Evolutionary conservation across 371 early-diverging fungal species (phyloP), one percentile per base, ranked within the genome.

Genomic region (Rhizomucor miehei): DNA sequence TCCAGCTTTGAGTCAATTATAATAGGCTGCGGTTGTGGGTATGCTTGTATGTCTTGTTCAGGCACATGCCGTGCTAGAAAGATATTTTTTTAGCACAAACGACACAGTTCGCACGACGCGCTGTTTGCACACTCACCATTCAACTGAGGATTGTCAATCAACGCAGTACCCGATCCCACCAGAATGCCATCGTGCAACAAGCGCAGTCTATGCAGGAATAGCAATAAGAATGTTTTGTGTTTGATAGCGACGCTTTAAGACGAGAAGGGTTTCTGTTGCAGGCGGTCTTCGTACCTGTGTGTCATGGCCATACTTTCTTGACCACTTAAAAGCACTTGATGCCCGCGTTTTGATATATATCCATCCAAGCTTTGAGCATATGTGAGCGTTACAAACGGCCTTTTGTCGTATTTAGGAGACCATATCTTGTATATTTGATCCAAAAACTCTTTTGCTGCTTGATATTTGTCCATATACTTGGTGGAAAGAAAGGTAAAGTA

Each of bases 321-420:
- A 14, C 89, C 83, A 54, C 92, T 92, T 21, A 97, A 67, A 17
- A 76, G 48, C 4, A 95, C 57, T 56, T 85, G 90, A 48, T 76
- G 78, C 8, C 82, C 81, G 6, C 67, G 60, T 6, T 73, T 74
- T 1, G 89, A 81, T 16, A 95, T 93, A 60, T 84, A 89, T 19
- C 92, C 93, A 70, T 95, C 95, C 36, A 95, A 69, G 56, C 94
- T 90, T 70, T 94, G 95, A 1, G 96, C 96, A 71, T 78, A 93
- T 3, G 94, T 91, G 49, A 95, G 68, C 2, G 93, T 91, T 9
- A 91, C 75, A 37, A 48, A 48, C 5, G 59, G 64, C 2, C 52
- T 21, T 9, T 52, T 39, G 1, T 20, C 23, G 13, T 35, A 17
- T 1, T 14, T 20, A 12, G 43, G 41, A 9, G 52, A 24, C 29